phyloP scores from a whole-genome alignment of 495 filamentous ascomycete genomes.

The Xylaria intraflava region DNA sequence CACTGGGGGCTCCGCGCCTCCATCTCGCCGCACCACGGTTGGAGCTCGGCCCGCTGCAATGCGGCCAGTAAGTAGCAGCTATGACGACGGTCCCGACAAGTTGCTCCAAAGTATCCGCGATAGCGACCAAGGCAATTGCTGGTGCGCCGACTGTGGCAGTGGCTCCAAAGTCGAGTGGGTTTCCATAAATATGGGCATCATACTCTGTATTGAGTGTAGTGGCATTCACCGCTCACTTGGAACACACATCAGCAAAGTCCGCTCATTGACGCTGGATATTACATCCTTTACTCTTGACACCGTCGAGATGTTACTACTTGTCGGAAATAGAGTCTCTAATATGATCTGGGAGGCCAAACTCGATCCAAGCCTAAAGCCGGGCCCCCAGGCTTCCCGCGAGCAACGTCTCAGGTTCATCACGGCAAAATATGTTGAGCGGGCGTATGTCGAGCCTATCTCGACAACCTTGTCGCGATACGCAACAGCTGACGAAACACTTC shows the following conservation, averaged over 20 bases:
- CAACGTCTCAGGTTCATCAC: conserved; percentile 90
- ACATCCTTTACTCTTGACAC: conserved; percentile 94
- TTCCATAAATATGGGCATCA: conserved; percentile 93
- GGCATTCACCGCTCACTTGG: conserved; percentile 95
- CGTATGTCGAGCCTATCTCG: conserved; percentile 72
- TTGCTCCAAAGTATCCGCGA: conserved; percentile 83
- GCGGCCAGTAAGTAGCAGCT: conserved; percentile 60
- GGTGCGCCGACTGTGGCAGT: conserved; percentile 93
- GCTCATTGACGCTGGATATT: conserved; percentile 91
- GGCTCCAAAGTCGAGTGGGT: conserved; percentile 95
- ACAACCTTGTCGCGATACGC: conserved; percentile 67
- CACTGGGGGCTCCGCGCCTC: conserved; percentile 52
- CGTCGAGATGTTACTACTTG: conserved; percentile 83
- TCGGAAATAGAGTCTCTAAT: conserved; percentile 92
- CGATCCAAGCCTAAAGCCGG: conserved; percentile 63
- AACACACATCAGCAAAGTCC: conserved; percentile 95
- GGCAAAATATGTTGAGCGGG: conserved; percentile 81
- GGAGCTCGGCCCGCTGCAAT: conserved; percentile 71
- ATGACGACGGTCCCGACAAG: conserved; percentile 70
- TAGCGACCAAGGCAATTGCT: conserved; percentile 85
- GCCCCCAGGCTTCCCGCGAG: conserved; percentile 71
- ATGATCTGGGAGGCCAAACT: conserved; percentile 92
- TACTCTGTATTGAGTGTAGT: conserved; percentile 96
- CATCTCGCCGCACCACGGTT: conserved; percentile 77
- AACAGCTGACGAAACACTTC: conserved; percentile 78